These are phyloP conservation scores for Acacia melanoxylon DNA, from an alignment of 306 rosid species.

Conservation along the genomic window DNA sequence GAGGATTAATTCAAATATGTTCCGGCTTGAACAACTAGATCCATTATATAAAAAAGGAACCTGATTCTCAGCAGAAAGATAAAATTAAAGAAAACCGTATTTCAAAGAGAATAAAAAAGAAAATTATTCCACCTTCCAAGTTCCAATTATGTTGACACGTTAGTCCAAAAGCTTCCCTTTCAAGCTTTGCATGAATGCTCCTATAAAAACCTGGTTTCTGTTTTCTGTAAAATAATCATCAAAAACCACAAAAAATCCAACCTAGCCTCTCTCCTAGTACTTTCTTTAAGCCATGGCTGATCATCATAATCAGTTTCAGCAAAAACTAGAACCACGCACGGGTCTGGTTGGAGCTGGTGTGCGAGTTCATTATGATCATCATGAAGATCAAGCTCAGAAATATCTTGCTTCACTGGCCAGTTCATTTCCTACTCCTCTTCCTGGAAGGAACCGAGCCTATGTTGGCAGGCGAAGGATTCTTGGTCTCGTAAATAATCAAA, in stretches of 20 bases:
- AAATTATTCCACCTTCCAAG: background rate
- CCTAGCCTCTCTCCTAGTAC: background rate
- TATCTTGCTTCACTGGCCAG: background rate
- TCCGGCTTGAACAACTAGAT: background rate
- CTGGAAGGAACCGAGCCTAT: background rate
- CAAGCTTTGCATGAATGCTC: background rate
- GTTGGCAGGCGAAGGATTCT: background rate
- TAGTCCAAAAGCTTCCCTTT: background rate
- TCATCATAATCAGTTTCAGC: background rate
- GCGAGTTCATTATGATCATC: background rate
- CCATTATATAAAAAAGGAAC: background rate
- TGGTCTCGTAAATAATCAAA: background rate
- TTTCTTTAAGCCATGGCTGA: background rate
- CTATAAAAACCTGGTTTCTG: background rate
- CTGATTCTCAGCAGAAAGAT: background rate
- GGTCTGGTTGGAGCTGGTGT: background rate
- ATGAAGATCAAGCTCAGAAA: background rate
- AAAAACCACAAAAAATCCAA: background rate
- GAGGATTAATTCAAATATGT: background rate
- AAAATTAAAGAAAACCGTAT: background rate
- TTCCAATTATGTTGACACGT: background rate
- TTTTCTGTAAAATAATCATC: background rate
- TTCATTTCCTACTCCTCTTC: conserved; percentile 3
- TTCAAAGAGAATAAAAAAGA: background rate
- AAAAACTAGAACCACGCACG: background rate